These are phyloP conservation scores for Tolypocladium ovalisporum DNA, from an alignment of 2,329 filamentous ascomycete genomes.

Conservation along the genomic window DNA sequence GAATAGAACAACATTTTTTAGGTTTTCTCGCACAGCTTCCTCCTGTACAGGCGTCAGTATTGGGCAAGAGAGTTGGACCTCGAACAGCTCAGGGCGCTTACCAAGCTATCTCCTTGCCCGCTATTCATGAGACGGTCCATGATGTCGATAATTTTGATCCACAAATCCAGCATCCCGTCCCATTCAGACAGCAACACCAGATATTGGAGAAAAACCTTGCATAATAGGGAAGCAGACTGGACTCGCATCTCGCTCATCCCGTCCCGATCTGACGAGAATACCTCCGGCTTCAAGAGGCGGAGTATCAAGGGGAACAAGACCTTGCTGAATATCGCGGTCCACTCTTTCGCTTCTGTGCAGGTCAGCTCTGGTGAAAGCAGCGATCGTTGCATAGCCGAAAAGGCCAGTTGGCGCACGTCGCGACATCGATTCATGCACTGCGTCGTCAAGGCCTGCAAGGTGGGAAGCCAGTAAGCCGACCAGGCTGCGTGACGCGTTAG, in stretches of 20 bases:
- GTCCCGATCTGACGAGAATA: slow-evolving; percentile 79
- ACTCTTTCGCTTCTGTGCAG: slow-evolving; percentile 75
- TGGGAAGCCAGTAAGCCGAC: slow-evolving; percentile 95
- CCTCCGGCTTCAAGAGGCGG: slow-evolving; percentile 81
- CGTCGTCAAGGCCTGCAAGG: slow-evolving; percentile 76
- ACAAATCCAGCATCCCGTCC: slow-evolving; percentile 83
- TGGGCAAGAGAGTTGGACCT: background rate
- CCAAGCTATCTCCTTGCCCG: slow-evolving; percentile 79
- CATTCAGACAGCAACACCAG: slow-evolving; percentile 74
- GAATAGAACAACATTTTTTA: slow-evolving; percentile 93
- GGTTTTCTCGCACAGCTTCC: slow-evolving; percentile 86
- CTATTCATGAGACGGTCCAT: slow-evolving; percentile 96
- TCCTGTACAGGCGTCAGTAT: slow-evolving; percentile 43
- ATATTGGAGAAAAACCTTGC: slow-evolving; percentile 93
- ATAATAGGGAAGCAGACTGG: slow-evolving; percentile 80
- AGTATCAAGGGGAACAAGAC: slow-evolving; percentile 88
- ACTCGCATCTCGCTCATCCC: slow-evolving; percentile 96
- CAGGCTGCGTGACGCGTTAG: slow-evolving; percentile 50
- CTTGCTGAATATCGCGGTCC: slow-evolving; percentile 90
- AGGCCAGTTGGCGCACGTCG: slow-evolving; percentile 81
- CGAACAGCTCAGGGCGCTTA: slow-evolving; percentile 32
- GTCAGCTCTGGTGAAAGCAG: slow-evolving; percentile 77
- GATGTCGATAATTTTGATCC: slow-evolving; percentile 84
- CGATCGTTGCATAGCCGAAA: slow-evolving; percentile 74
- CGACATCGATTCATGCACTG: slow-evolving; percentile 94